These are phyloP conservation scores for Ehretia macrophylla DNA, from an alignment of 257 asterid genomes.

Conservation along the genomic window DNA sequence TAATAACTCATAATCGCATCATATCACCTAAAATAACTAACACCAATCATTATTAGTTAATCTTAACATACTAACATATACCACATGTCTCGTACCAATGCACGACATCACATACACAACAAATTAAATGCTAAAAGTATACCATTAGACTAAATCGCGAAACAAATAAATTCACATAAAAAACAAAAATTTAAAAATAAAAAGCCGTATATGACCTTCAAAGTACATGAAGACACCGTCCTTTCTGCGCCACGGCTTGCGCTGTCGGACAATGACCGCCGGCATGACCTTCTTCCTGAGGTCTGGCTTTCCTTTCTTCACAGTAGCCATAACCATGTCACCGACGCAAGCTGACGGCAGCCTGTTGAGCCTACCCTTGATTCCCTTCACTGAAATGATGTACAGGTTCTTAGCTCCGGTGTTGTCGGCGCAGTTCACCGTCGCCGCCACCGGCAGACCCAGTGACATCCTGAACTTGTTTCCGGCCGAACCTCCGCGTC, in stretches of 20 bases:
- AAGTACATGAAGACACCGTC: slow-evolving; percentile 74
- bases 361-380: slow-evolving; percentile 58
- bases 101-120: too few relatives aligned
- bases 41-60: too few relatives aligned
- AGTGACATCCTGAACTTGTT: slow-evolving; percentile 67
- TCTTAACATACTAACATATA: too few relatives aligned
- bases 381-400: slow-evolving; percentile 65
- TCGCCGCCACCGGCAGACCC: slow-evolving; percentile 71
- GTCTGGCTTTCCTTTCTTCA: slow-evolving; percentile 68
- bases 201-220: slow-evolving; percentile 23
- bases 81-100: too few relatives aligned
- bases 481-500: slow-evolving; percentile 67
- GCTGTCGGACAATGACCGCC: slow-evolving; percentile 70
- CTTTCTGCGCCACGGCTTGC: slow-evolving; percentile 86
- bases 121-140: too few relatives aligned
- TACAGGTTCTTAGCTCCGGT: slow-evolving; percentile 65
- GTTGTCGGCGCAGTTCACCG: slow-evolving; percentile 67
- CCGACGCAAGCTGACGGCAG: slow-evolving; percentile 66
- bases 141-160: too few relatives aligned
- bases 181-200: not conserved
- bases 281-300: slow-evolving; percentile 80
- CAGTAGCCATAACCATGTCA: slow-evolving; percentile 75
- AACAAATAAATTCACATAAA: not conserved
- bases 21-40: too few relatives aligned
- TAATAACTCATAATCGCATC: too few relatives aligned